Evolutionary conservation across 495 filamentous ascomycete genomes (phyloP).

Genomic region (Annulohypoxylon moriforme): DNA sequence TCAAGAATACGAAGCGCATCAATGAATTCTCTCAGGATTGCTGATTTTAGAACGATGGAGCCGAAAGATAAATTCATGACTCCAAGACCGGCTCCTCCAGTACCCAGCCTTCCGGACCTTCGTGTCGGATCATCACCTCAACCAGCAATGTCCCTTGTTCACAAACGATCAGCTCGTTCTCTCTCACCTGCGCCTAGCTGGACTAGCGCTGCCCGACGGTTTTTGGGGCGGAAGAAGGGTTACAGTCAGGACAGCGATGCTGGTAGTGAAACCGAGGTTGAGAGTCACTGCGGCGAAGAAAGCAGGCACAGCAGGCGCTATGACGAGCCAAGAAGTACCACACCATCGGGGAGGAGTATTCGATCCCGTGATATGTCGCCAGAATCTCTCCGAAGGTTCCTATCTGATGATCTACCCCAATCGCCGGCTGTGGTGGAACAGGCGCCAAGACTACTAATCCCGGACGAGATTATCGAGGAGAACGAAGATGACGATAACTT

Average conservation of each 20-base stretch:
- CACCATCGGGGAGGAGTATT: slow-evolving; percentile 51
- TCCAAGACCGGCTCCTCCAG: slow-evolving; percentile 68
- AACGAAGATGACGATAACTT: slow-evolving; percentile 67
- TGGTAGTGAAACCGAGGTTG: slow-evolving; percentile 42
- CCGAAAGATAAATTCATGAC: slow-evolving; percentile 79
- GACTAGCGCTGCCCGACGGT: slow-evolving; percentile 55
- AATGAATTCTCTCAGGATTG: slow-evolving; percentile 58
- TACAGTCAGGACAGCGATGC: slow-evolving; percentile 28
- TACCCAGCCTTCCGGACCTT: slow-evolving; percentile 55
- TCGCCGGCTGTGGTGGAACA: slow-evolving; percentile 45
- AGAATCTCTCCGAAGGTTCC: slow-evolving; percentile 58
- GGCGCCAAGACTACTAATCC: slow-evolving; percentile 48
- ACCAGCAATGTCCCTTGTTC: slow-evolving; percentile 58
- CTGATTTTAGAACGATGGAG: slow-evolving; percentile 77
- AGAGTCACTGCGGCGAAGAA: slow-evolving; percentile 34
- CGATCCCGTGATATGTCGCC: slow-evolving; percentile 61
- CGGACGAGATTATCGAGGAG: slow-evolving; percentile 65
- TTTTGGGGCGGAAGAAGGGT: slow-evolving; percentile 53
- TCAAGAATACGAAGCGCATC: slow-evolving; percentile 62
- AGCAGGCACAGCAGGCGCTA: slow-evolving; percentile 19
- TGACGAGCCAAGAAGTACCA: slow-evolving; percentile 47
- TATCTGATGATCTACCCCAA: slow-evolving; percentile 51
- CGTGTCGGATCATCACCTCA: slow-evolving; percentile 67
- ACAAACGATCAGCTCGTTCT: slow-evolving; percentile 60
- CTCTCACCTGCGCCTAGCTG: slow-evolving; percentile 60